A percentile compares a stretch with the other conserved stretches of the same genome.
Conservation (phyloP, 768 basidiomycete species). For the Crepidotus variabilis region DNA sequence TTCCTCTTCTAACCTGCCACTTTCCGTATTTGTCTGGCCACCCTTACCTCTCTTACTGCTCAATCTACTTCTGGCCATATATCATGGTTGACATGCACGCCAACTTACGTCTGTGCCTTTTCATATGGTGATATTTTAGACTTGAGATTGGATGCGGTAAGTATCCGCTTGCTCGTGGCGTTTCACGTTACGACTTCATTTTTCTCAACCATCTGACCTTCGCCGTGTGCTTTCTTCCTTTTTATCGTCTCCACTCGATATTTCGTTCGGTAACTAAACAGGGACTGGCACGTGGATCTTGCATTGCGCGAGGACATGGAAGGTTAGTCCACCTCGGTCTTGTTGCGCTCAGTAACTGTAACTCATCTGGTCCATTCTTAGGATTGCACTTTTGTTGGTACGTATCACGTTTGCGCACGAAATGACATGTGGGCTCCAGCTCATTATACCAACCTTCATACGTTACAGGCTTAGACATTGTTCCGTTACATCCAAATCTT, state of each 20-base stretch:
- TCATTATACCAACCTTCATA: too few species aligned
- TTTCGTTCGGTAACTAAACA: constrained; percentile 16
- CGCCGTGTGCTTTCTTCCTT: background rate
- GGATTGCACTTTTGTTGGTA: constrained; percentile 64
- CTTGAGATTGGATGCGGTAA: constrained; percentile 73
- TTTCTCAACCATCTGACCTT: background rate
- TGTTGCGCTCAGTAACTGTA: background rate
- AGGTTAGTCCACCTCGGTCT: constrained; percentile 33
- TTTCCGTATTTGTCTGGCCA: background rate
- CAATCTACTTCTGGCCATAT: background rate
- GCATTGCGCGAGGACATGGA: constrained; percentile 62
- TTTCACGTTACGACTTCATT: background rate
- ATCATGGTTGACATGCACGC: background rate
- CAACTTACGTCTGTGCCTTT: background rate
- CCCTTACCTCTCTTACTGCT: background rate
- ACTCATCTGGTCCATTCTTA: constrained; percentile 18
- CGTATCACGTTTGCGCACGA: constrained; percentile 10
- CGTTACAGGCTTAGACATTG: constrained; percentile 58
- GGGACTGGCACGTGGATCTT: constrained; percentile 76
- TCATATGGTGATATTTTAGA: constrained; percentile 23
- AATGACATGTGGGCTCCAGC: too few species aligned
- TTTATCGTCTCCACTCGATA: too few species aligned
- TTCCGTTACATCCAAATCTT: constrained; percentile 71
- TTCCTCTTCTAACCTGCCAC: too few species aligned
- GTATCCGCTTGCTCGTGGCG: constrained; percentile 16